phyloP scores from a whole-genome alignment of 2,329 filamentous ascomycete species.

The Sphaerulina musiva region DNA sequence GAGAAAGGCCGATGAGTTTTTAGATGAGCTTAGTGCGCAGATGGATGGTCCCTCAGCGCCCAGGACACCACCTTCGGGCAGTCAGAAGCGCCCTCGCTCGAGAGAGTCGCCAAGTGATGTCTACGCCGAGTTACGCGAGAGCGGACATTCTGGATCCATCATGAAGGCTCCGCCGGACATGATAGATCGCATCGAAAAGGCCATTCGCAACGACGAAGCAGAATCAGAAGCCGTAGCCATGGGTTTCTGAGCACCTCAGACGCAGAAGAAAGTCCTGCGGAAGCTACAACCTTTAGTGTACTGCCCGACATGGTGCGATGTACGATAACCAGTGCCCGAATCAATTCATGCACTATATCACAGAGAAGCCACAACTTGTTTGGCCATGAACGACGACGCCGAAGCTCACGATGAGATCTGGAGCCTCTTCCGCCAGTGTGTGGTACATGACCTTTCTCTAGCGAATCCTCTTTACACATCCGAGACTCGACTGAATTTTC shows the following conservation, averaged over 20 bases:
- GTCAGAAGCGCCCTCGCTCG: not conserved
- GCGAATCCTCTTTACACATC: too few relatives aligned
- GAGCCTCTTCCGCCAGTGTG: too few relatives aligned
- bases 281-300: too few relatives aligned
- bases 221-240: not conserved
- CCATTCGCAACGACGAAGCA: conserved; percentile 8
- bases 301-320: too few relatives aligned
- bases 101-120: not conserved
- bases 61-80: not conserved
- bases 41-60: conserved; percentile 14
- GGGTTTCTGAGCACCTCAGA: not conserved
- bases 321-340: too few relatives aligned
- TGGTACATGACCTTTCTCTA: too few relatives aligned
- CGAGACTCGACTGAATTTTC: conserved; percentile 2
- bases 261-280: too few relatives aligned
- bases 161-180: not conserved
- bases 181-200: conserved; percentile 15
- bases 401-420: too few relatives aligned
- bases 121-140: not conserved
- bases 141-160: not conserved
- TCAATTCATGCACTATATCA: too few relatives aligned
- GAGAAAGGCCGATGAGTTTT: conserved; percentile 65
- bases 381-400: too few relatives aligned
- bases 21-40: conserved; percentile 51
- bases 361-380: too few relatives aligned